Base-by-base conservation (phyloP, 139 green algal genomes). In the Auxenochlorella pyrenoidosa region DNA sequence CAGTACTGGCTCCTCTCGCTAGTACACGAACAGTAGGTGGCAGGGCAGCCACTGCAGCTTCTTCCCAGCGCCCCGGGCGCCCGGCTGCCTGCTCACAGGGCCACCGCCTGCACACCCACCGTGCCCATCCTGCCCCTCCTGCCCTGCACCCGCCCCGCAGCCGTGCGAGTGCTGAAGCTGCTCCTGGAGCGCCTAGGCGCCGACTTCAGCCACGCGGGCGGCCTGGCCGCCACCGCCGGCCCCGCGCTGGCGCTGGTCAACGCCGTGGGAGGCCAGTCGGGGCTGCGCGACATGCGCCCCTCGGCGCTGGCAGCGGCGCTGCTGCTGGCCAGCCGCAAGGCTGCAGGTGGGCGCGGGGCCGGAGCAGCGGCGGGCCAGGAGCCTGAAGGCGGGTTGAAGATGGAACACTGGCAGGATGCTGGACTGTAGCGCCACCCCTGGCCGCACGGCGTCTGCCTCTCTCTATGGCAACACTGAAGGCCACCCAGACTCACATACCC, bases 171-270 rank as follows among this genome's bases (percentile, higher is more conserved):
- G 54, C 88, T 97, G 40, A 94, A 95, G 91, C 93, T 98, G 22
- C 95, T 95, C 88, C 85, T 97, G 75, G 94, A 97, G 89, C 91
- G 95, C 51, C 90, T 97, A 86, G 95, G 95, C 54, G 77, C 77
- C 32, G 77, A 92, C 73, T 82, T 90, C 0, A 28, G 18, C 24
- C 58, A 75, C 54, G 30, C 65, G 3, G 43, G 4, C 6, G 43
- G 38, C 75, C 44, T 78, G 44, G 24, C 59, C 22, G 41, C 77
- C 40, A 70, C 54, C 16, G 87, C 89, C 40, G 90, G 89, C 15
- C 58, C 89, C 47, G 75, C 92, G 5, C 65, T 94, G 75, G 15
- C 22, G 24, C 54, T 93, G 19, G 75, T 94, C 30, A 58, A 51
- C 36, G 59, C 89, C 71, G 73, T 44, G 2, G 79, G 91, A 32